Conservation (phyloP, 2,329 filamentous ascomycete genomes). For the Stemphylium lycopersici region DNA sequence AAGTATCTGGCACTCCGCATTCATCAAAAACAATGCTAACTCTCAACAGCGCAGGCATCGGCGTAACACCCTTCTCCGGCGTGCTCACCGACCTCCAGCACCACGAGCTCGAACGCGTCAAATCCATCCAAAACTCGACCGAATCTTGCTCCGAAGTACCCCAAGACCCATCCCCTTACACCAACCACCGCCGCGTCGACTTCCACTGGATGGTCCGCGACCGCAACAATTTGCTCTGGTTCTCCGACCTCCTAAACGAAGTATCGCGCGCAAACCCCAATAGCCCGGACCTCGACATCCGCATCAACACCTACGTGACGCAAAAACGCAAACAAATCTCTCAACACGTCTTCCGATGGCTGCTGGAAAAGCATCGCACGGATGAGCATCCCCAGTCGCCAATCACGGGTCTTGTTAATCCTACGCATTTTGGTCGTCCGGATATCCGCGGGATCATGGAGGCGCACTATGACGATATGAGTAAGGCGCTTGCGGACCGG, state of each 20-base stretch:
- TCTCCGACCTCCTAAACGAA: constrained; percentile 62
- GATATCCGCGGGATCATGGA: constrained; percentile 61
- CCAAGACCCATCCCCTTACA: constrained; percentile 32
- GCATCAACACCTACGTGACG: constrained; percentile 63
- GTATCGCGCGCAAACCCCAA: constrained; percentile 46
- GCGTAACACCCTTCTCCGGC: constrained; percentile 64
- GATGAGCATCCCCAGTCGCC: constrained; percentile 58
- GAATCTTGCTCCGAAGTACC: constrained; percentile 13
- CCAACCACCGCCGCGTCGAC: constrained; percentile 59
- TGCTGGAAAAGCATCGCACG: constrained; percentile 63
- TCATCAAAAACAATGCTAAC: neutral
- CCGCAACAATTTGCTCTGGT: constrained; percentile 62
- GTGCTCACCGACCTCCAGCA: constrained; percentile 62
- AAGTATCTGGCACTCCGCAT: neutral
- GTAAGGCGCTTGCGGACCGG: constrained; percentile 35
- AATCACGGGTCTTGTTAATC: constrained; percentile 60
- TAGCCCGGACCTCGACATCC: constrained; percentile 55
- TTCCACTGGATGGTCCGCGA: constrained; percentile 68
- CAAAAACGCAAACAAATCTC: constrained; percentile 61
- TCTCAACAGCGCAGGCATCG: constrained; percentile 56
- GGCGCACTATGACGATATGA: constrained; percentile 61
- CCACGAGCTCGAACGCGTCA: constrained; percentile 49
- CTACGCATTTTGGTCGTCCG: constrained; percentile 61
- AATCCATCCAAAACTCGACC: constrained; percentile 18
- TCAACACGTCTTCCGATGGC: constrained; percentile 62